Evolutionary conservation across 345 rosid genomes (phyloP), one percentile per base, ranked within the genome.

Genomic region (Populus ilicifolia): DNA sequence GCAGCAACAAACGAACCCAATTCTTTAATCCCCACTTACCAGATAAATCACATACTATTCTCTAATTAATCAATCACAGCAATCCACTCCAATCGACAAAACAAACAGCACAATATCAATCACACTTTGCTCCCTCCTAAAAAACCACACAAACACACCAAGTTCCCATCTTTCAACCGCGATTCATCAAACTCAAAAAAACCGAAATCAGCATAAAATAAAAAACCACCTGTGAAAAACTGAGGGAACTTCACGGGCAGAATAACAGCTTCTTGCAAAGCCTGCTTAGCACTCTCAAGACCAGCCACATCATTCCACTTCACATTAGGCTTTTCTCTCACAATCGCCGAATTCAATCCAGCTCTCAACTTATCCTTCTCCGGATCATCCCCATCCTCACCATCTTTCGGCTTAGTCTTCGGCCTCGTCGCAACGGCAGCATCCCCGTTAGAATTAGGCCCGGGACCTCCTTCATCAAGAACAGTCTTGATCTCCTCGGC

Each of bases 251-350:
- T 94, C 18, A 94, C 98, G 5, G 98, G 98, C 81, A 92, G 88
- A 76, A 94, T 92, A 30, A 94, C 98, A 59, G 98, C 98, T 88
- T 94, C 98, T 84, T 94, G 97, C 69, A 94, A 75, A 3, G 97
- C 88, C 77, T 91, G 97, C 78, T 94, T 94, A 27, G 98, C 98
- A 72, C 96, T 92, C 82, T 94, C 98, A 41, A 94, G 90, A 25
- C 97, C 98, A 27, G 98, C 98, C 81, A 94, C 97, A 81, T 94
- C 97, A 48, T 84, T 88, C 98, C 98, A 94, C 82, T 89, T 91
- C 54, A 92, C 88, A 21, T 94, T 87, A 41, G 98, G 98, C 78
- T 94, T 94, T 83, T 92, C 98, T 83, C 96, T 87, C 12, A 94
- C 74, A 56, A 94, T 94, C 6, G 92, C 98, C 1, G 97, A 94